Evolutionary conservation across 2,329 filamentous ascomycete species (phyloP).

Genomic region (Aschersonia sp.): DNA sequence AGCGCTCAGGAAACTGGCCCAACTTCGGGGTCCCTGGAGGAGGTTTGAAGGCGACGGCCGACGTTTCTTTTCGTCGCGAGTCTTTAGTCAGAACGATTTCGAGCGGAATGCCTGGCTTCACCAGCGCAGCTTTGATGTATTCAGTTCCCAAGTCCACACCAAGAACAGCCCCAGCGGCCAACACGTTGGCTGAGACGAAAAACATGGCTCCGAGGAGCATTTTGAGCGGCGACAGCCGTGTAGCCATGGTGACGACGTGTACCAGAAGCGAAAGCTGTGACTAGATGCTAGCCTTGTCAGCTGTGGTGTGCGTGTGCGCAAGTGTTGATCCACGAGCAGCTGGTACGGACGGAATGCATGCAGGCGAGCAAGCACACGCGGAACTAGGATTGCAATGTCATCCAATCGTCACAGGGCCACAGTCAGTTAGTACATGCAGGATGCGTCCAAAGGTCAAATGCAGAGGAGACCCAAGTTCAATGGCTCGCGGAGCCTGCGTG

Average conservation of each 20-base stretch:
- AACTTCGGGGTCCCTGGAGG: slow-evolving; percentile 46
- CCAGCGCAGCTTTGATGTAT: slow-evolving; percentile 89
- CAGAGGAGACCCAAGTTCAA: background rate
- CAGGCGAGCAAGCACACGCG: no score
- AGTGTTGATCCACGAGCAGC: no score
- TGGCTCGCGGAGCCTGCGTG: background rate
- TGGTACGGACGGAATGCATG: no score
- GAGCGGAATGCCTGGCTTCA: slow-evolving; percentile 92
- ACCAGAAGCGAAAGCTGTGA: background rate
- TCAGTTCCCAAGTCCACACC: slow-evolving; percentile 92
- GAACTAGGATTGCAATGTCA: no score
- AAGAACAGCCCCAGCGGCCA: slow-evolving; percentile 58
- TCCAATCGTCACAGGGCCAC: no score
- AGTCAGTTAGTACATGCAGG: background rate
- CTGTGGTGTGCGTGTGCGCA: no score
- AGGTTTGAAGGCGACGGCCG: slow-evolving; percentile 88
- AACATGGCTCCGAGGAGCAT: slow-evolving; percentile 23
- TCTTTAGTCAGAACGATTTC: slow-evolving; percentile 98
- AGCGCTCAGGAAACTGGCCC: slow-evolving; percentile 67
- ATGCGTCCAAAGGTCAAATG: background rate
- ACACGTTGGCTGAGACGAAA: slow-evolving; percentile 26
- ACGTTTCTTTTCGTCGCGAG: slow-evolving; percentile 86
- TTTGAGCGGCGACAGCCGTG: slow-evolving; percentile 20
- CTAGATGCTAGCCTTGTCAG: background rate
- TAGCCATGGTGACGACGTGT: slow-evolving; percentile 17